Conservation (phyloP, 768 basidiomycete species). For the Psilocybe azurescens region DNA sequence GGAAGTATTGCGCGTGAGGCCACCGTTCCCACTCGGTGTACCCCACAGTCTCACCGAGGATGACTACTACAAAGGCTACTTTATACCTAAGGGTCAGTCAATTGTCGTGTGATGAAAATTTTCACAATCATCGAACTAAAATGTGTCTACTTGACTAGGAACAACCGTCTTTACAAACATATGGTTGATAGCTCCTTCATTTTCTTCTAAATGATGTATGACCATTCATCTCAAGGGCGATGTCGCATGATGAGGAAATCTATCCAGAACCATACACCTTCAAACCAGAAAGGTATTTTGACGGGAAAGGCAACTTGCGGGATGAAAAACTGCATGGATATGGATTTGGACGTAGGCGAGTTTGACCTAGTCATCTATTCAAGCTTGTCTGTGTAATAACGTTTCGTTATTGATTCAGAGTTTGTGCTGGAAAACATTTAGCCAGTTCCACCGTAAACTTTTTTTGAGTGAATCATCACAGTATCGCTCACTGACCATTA, state of each 20-base stretch:
- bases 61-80: constrained; percentile 34
- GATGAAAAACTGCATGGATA: constrained; percentile 18
- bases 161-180: constrained; percentile 22
- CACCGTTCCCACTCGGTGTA: constrained; percentile 23
- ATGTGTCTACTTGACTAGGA: constrained; percentile 9
- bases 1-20: constrained; percentile 26
- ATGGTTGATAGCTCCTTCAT: constrained; percentile 17
- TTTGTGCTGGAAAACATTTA: constrained; percentile 18
- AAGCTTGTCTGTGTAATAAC: background rate
- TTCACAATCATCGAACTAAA: background rate
- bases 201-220: background rate
- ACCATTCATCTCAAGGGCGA: constrained; percentile 19
- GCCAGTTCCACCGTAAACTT: constrained; percentile 20
- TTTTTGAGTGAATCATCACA: background rate
- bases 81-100: constrained; percentile 27
- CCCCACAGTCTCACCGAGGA: constrained; percentile 31
- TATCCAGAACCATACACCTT: constrained; percentile 31
- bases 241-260: constrained; percentile 28
- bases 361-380: background rate
- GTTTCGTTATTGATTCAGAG: background rate
- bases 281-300: constrained; percentile 34
- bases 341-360: constrained; percentile 28
- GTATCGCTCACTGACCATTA: background rate
- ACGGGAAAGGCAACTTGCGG: constrained; percentile 10
- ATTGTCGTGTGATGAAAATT: background rate